Evolutionary conservation across 352 stramenopile genomes (phyloP).

Genomic region (Phytophthora ramorum): DNA sequence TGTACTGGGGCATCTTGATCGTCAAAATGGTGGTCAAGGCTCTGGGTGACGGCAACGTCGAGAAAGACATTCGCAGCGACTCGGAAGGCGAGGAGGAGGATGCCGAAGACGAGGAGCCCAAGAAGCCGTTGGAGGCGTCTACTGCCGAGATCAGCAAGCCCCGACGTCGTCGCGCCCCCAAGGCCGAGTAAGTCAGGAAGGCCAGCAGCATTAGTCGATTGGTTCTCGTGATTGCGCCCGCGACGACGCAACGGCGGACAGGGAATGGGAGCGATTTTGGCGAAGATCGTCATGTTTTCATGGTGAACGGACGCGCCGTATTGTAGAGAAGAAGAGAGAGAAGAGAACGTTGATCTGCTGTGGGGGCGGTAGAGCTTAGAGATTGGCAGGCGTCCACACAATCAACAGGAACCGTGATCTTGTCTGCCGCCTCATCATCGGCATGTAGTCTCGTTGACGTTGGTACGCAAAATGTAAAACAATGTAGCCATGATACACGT

Average conservation of each 20-base stretch:
- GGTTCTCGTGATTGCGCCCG: constrained; percentile 28
- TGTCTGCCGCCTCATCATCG: background rate
- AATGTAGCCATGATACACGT: background rate
- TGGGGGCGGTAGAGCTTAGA: constrained; percentile 41
- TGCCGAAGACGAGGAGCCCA: constrained; percentile 28
- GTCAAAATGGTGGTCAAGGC: constrained; percentile 78
- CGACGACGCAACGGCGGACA: constrained; percentile 3
- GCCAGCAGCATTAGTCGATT: constrained; percentile 7
- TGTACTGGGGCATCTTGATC: constrained; percentile 84
- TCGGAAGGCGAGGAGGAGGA: constrained; percentile 66
- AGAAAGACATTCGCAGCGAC: constrained; percentile 86
- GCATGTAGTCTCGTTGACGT: no score
- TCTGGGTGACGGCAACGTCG: constrained; percentile 68
- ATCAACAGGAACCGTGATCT: constrained; percentile 20
- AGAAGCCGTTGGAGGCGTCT: constrained; percentile 26
- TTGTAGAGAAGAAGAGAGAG: constrained; percentile 37
- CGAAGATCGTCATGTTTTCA: constrained; percentile 12
- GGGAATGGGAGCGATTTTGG: constrained; percentile 20
- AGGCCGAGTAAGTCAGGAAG: constrained; percentile 56
- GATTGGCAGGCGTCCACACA: constrained; percentile 11
- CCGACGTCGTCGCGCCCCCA: constrained; percentile 68
- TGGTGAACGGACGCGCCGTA: constrained; percentile 10
- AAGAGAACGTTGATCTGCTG: constrained; percentile 12
- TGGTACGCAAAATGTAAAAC: no score
- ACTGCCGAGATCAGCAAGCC: constrained; percentile 37